Conservation (phyloP, 192 early-diverging fungal species). For the Backusella circina region DNA sequence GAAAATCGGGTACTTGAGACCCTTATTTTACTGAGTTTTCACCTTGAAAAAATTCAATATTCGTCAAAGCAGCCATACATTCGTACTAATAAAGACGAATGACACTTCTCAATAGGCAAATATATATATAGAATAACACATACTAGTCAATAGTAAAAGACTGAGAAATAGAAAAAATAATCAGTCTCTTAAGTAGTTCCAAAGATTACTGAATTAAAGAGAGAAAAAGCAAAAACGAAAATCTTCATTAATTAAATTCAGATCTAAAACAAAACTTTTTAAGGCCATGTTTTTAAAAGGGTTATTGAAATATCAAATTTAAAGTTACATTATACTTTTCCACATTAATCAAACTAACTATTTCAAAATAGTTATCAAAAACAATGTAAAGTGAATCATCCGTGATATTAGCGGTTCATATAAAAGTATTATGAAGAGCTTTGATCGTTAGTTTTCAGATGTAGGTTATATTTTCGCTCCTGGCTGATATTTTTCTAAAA, state of each 20-base stretch:
- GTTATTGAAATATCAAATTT: neutral
- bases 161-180: neutral
- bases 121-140: neutral
- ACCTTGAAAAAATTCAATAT: neutral
- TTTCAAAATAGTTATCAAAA: neutral
- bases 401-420: neutral
- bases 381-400: neutral
- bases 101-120: neutral
- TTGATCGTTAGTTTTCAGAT: neutral
- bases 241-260: neutral
- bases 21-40: neutral
- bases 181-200: neutral
- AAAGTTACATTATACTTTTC: neutral
- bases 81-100: neutral
- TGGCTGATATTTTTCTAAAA: neutral
- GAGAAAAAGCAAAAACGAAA: neutral
- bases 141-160: no score
- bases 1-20: neutral
- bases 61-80: neutral
- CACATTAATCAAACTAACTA: neutral
- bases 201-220: neutral
- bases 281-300: neutral
- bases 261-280: neutral
- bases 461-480: neutral
- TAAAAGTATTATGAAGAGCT: neutral